These are phyloP conservation scores for Fusarium oxysporum DNA, from an alignment of 2,329 filamentous ascomycete genomes.

Conservation along the genomic window DNA sequence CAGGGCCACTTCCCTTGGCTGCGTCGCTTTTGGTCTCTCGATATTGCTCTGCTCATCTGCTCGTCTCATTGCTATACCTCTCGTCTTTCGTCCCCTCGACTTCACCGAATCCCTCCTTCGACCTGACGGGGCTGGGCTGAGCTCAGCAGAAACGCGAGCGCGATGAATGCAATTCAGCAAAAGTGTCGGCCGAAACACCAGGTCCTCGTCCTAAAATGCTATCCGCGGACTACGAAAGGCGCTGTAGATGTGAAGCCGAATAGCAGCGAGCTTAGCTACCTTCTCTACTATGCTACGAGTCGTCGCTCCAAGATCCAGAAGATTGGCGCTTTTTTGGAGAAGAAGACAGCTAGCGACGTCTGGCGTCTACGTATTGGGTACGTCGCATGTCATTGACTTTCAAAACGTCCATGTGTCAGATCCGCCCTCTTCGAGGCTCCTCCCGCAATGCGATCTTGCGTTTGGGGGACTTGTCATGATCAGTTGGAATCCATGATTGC, in stretches of 20 bases:
- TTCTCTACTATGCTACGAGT: slow-evolving; percentile 96
- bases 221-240: slow-evolving; percentile 91
- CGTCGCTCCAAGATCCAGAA: slow-evolving; percentile 96
- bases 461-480: not conserved
- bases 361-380: slow-evolving; percentile 90
- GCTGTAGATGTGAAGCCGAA: slow-evolving; percentile 95
- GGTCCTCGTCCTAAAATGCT: slow-evolving; percentile 95
- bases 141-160: slow-evolving; percentile 36
- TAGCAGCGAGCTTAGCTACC: slow-evolving; percentile 94
- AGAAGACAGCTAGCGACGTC: slow-evolving; percentile 91
- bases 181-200: slow-evolving; percentile 93
- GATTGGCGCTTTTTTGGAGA: slow-evolving; percentile 93
- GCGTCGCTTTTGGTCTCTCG: slow-evolving; percentile 11
- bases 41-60: not conserved
- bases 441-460: not conserved
- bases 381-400: slow-evolving; percentile 43
- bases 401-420: slow-evolving; percentile 31
- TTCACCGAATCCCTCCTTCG: not conserved
- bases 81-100: not conserved
- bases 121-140: slow-evolving; percentile 34
- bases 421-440: not conserved
- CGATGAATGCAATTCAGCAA: slow-evolving; percentile 74
- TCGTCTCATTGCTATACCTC: slow-evolving; percentile 6
- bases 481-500: not conserved
- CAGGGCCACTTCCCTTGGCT: slow-evolving; percentile 32